Evolutionary conservation across 2,329 filamentous ascomycete species (phyloP).

Genomic region (Albifimbria verrucaria): DNA sequence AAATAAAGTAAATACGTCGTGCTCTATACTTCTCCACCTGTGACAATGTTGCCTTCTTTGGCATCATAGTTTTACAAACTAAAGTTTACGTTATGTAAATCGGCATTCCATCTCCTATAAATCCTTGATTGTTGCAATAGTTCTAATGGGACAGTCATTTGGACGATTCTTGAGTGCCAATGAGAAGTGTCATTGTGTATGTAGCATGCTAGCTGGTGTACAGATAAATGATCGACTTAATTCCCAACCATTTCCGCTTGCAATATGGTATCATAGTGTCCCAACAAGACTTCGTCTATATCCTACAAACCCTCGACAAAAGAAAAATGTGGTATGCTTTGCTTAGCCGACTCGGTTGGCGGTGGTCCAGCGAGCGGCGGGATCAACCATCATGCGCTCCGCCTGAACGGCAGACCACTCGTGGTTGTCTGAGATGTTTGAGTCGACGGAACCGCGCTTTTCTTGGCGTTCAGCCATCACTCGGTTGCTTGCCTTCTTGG

Average conservation of each 20-base stretch:
- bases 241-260: no score
- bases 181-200: no score
- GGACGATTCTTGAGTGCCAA: no score
- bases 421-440: neutral
- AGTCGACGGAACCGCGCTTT: conserved; percentile 4
- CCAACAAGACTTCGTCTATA: neutral
- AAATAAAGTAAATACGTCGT: neutral
- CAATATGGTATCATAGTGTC: neutral
- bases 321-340: neutral
- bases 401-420: conserved; percentile 2
- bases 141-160: neutral
- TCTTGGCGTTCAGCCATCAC: conserved; percentile 1
- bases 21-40: no score
- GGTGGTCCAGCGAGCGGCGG: conserved; percentile 3
- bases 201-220: no score
- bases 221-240: no score
- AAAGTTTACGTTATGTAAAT: no score
- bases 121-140: neutral
- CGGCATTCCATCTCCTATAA: no score
- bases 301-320: neutral
- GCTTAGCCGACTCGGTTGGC: conserved; percentile 3
- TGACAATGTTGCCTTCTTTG: no score
- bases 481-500: conserved; percentile 2
- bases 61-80: no score
- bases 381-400: neutral